phyloP scores from a whole-genome alignment of 208 protist genomes.

The Wallacemonas sp. region DNA sequence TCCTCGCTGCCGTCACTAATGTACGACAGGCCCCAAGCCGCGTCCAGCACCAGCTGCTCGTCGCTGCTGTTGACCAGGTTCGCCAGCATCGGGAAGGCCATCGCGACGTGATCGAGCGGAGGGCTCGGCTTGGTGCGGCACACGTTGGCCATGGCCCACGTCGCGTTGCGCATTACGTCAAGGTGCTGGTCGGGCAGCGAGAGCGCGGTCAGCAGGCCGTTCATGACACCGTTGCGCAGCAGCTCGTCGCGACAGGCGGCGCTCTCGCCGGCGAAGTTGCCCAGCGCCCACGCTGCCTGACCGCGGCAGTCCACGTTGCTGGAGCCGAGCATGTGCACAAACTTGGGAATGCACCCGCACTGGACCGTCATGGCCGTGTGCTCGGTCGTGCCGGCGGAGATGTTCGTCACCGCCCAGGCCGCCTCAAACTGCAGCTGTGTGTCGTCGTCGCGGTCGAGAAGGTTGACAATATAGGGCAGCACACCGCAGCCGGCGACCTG shows the following conservation, averaged over 20 bases:
- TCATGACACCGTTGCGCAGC: constrained; percentile 78
- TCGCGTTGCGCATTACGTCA: constrained; percentile 91
- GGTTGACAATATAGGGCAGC: constrained; percentile 93
- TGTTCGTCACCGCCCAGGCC: constrained; percentile 99
- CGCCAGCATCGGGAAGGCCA: constrained; percentile 90
- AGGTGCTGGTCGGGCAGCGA: constrained; percentile 54
- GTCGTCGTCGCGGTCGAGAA: constrained; percentile 83
- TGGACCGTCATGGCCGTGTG: constrained; percentile 94
- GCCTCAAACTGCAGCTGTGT: constrained; percentile 97
- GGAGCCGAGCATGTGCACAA: constrained; percentile 94
- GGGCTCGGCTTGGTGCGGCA: constrained; percentile 97
- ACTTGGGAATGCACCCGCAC: constrained; percentile 93
- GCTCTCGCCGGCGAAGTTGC: constrained; percentile 99
- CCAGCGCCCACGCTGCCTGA: constrained; percentile 98
- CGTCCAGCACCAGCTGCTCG: constrained; percentile 96
- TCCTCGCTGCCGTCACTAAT: constrained; percentile 95
- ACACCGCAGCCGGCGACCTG: constrained; percentile 93
- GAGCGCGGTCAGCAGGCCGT: constrained; percentile 74
- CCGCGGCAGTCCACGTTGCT: constrained; percentile 94
- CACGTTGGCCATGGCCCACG: constrained; percentile 98
- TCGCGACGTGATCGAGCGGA: constrained; percentile 62
- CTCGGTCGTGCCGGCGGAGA: constrained; percentile 96
- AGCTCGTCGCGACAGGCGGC: constrained; percentile 92
- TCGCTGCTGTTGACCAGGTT: constrained; percentile 89
- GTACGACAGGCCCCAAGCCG: constrained; percentile 98